A percentile compares a stretch with the other conserved stretches of the same genome.
These are phyloP conservation scores for Heteromeles arbutifolia DNA, from an alignment of 306 rosid species.

Conservation along the genomic window DNA sequence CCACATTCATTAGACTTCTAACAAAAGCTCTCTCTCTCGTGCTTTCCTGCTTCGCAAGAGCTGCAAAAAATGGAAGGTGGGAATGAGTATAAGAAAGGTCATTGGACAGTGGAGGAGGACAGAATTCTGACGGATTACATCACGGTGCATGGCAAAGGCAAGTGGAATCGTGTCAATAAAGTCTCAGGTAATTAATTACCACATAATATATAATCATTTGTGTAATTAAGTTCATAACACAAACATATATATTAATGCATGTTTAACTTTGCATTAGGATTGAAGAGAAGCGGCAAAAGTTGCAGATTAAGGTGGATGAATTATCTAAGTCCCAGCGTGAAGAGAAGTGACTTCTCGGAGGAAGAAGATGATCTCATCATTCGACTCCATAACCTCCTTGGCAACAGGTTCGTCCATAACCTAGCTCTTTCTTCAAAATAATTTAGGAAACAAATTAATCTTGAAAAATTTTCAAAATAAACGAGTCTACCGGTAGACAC, in stretches of 20 bases:
- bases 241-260: neutral
- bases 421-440: neutral
- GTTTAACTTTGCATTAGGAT: slow-evolving; percentile 17
- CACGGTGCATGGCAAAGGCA: slow-evolving; percentile 43
- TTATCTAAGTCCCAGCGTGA: slow-evolving; percentile 49
- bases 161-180: slow-evolving; percentile 54
- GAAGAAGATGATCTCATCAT: slow-evolving; percentile 58
- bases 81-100: slow-evolving; percentile 41
- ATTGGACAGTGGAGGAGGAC: slow-evolving; percentile 54
- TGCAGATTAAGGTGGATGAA: slow-evolving; percentile 63
- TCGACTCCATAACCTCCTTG: slow-evolving; percentile 62
- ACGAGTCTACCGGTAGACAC: neutral
- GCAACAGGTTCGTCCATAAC: slow-evolving; percentile 34
- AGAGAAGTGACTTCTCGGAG: slow-evolving; percentile 47
- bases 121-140: slow-evolving; percentile 34
- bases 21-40: neutral
- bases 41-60: neutral
- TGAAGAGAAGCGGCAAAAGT: slow-evolving; percentile 66
- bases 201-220: neutral
- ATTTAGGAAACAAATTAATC: neutral
- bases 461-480: neutral
- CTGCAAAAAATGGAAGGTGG: slow-evolving; percentile 27
- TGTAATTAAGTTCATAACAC: neutral
- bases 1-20: neutral
- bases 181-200: slow-evolving; percentile 24